These are phyloP conservation scores for Zopfochytrium polystomum DNA, from an alignment of 371 early-diverging fungal species.

Conservation along the genomic window DNA sequence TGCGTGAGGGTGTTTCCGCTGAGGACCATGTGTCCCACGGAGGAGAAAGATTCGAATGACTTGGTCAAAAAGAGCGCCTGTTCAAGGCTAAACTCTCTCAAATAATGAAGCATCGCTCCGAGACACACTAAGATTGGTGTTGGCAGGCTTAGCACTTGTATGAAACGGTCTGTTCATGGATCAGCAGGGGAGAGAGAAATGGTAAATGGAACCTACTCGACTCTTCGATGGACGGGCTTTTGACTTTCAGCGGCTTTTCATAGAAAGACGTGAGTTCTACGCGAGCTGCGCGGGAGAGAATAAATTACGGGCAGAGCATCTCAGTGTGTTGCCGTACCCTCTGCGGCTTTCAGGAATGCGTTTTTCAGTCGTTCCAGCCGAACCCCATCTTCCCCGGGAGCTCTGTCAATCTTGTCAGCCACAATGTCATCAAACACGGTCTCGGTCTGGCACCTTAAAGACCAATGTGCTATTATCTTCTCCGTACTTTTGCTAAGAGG, in stretches of 20 bases:
- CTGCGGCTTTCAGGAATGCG: slow-evolving; percentile 42
- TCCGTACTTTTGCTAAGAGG: slow-evolving; percentile 28
- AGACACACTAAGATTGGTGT: slow-evolving; percentile 42
- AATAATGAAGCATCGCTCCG: slow-evolving; percentile 58
- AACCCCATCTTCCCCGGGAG: slow-evolving; percentile 41
- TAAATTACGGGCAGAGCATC: background rate
- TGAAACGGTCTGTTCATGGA: slow-evolving; percentile 19
- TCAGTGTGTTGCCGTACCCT: slow-evolving; percentile 3
- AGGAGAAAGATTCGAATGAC: slow-evolving; percentile 64
- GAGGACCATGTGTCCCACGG: slow-evolving; percentile 68
- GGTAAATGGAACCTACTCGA: background rate
- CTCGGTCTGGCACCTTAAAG: slow-evolving; percentile 1
- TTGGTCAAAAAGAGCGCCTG: slow-evolving; percentile 55
- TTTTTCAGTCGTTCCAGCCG: slow-evolving; percentile 61
- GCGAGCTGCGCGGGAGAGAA: slow-evolving; percentile 8
- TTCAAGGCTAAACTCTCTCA: slow-evolving; percentile 62
- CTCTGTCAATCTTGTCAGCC: too few relatives aligned
- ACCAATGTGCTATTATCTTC: slow-evolving; percentile 24
- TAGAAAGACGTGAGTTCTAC: slow-evolving; percentile 8
- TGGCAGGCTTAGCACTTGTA: slow-evolving; percentile 29
- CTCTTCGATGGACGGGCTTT: slow-evolving; percentile 4
- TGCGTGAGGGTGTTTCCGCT: slow-evolving; percentile 72
- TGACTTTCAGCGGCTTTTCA: slow-evolving; percentile 13
- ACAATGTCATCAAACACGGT: slow-evolving; percentile 2
- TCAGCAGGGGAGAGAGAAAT: background rate